Conservation (phyloP, 78 protist species). For the Cavenderia fasciculata region DNA sequence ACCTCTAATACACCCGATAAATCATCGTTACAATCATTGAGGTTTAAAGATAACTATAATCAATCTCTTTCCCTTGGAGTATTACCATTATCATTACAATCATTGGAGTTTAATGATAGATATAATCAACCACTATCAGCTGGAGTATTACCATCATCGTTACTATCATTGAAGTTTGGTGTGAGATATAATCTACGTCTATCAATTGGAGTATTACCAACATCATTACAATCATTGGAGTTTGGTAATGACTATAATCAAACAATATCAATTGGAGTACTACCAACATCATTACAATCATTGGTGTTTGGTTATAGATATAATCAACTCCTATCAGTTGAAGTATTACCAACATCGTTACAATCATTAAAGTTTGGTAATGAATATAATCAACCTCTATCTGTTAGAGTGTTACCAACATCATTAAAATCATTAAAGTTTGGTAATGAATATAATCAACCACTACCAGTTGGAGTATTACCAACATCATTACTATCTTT, state of each 20-base stretch:
- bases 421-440: not conserved
- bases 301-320: not conserved
- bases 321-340: not conserved
- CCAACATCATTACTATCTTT: not conserved
- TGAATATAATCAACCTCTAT: not conserved
- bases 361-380: not conserved
- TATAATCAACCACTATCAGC: not conserved
- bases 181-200: not conserved
- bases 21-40: too few species aligned
- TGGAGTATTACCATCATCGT: not conserved
- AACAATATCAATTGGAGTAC: not conserved
- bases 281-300: not conserved
- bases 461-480: not conserved
- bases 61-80: too few species aligned
- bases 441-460: not conserved
- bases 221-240: not conserved
- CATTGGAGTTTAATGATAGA: not conserved
- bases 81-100: too few species aligned
- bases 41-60: too few species aligned
- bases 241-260: constrained; percentile 21
- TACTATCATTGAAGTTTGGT: not conserved
- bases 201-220: not conserved
- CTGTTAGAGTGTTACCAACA: not conserved
- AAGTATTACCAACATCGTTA: not conserved
- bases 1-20: too few species aligned